Conservation (phyloP, 2,329 filamentous ascomycete species). For the Leptographium flavum region DNA sequence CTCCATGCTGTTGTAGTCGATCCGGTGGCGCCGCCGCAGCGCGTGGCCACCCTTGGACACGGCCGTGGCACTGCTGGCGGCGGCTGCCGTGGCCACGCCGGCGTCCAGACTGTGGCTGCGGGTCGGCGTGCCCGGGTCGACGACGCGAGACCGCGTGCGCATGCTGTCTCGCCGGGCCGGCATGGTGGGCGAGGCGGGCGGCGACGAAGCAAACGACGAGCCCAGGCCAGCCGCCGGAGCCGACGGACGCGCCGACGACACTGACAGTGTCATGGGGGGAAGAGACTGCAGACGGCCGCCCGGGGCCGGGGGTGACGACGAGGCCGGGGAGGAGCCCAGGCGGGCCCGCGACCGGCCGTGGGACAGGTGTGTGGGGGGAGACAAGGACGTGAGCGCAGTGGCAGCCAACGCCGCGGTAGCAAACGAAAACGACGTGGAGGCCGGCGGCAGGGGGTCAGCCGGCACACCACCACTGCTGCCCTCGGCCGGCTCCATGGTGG, state of each 20-base stretch:
- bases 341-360: background rate
- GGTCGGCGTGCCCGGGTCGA: slow-evolving; percentile 21
- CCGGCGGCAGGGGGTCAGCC: background rate
- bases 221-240: background rate
- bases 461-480: background rate
- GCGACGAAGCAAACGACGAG: slow-evolving; percentile 23
- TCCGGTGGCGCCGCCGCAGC: slow-evolving; percentile 38
- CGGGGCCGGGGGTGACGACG: slow-evolving; percentile 15
- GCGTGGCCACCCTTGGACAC: slow-evolving; percentile 43
- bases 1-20: slow-evolving; percentile 42
- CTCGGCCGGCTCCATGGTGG: background rate
- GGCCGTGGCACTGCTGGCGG: slow-evolving; percentile 7
- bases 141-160: slow-evolving; percentile 29
- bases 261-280: background rate
- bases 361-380: background rate
- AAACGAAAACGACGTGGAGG: background rate
- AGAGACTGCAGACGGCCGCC: background rate
- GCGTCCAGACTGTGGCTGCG: slow-evolving; percentile 25
- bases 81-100: slow-evolving; percentile 17
- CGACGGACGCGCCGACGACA: background rate
- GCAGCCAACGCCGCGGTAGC: background rate
- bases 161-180: slow-evolving; percentile 10
- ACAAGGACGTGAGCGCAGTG: background rate
- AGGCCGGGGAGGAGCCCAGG: background rate
- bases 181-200: slow-evolving; percentile 16